phyloP scores from a whole-genome alignment of 345 rosid genomes.

The Eucalyptus regnans region DNA sequence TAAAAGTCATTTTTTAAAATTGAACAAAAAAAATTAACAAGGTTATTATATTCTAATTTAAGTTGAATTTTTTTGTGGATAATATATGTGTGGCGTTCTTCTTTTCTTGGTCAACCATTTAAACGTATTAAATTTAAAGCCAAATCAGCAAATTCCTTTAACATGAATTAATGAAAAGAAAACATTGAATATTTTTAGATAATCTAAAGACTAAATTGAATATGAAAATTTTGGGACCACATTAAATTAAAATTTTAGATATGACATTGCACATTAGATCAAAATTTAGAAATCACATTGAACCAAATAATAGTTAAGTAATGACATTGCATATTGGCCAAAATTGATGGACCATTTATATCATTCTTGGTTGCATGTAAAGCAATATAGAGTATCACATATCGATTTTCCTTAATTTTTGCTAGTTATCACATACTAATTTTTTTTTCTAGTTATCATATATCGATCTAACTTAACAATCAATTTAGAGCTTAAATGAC shows the following conservation, averaged over 20 bases:
- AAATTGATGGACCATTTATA: too few relatives aligned
- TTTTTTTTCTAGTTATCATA: neutral
- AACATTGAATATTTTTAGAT: too few relatives aligned
- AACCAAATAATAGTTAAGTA: neutral
- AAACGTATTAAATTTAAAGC: neutral
- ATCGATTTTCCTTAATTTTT: neutral
- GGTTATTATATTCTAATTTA: neutral
- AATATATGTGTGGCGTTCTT: neutral
- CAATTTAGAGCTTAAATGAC: neutral
- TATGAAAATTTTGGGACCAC: fast-evolving
- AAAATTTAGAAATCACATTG: fast-evolving
- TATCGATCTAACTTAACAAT: neutral
- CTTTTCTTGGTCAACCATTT: too few relatives aligned
- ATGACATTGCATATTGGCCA: neutral
- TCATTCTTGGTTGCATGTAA: neutral
- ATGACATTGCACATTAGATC: fast-evolving
- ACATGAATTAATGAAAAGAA: neutral
- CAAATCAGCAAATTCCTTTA: neutral
- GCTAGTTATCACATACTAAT: too few relatives aligned
- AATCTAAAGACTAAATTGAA: too few relatives aligned
- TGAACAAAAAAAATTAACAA: neutral
- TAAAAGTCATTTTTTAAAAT: neutral
- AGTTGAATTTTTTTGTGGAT: neutral
- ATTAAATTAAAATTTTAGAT: too few relatives aligned
- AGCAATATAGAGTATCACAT: neutral